These are phyloP conservation scores for Verruconis gallopava DNA, from an alignment of 2,329 filamentous ascomycete genomes.

Conservation along the genomic window DNA sequence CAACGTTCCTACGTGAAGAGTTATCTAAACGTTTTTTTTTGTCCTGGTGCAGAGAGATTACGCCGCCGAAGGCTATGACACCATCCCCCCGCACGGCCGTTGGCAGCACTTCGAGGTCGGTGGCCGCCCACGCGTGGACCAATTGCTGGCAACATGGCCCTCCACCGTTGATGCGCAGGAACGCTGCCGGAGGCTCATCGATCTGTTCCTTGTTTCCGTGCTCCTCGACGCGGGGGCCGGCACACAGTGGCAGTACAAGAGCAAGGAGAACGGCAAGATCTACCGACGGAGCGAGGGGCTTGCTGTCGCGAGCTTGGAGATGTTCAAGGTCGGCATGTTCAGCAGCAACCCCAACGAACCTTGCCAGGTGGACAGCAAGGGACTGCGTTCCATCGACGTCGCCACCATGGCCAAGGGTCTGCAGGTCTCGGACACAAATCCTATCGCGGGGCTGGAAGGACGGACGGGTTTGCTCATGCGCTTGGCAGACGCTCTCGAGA, in stretches of 20 bases:
- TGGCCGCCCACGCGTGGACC: constrained; percentile 57
- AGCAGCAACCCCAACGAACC: constrained; percentile 71
- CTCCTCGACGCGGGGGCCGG: constrained; percentile 81
- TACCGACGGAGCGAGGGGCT: constrained; percentile 83
- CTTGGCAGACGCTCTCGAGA: constrained; percentile 63
- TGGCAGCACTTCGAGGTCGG: constrained; percentile 81
- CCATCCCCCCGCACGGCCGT: constrained; percentile 74
- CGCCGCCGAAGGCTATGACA: constrained; percentile 47
- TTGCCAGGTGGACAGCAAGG: constrained; percentile 78
- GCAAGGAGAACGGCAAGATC: constrained; percentile 68
- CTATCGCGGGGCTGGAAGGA: constrained; percentile 73
- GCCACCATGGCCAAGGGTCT: constrained; percentile 67
- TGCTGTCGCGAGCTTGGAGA: constrained; percentile 65
- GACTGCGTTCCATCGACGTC: constrained; percentile 59
- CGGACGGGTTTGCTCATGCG: constrained; percentile 66
- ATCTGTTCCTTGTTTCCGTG: constrained; percentile 69
- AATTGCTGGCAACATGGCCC: constrained; percentile 58
- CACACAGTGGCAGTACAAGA: constrained; percentile 84
- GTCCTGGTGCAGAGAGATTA: constrained; percentile 49
- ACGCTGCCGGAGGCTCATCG: constrained; percentile 60
- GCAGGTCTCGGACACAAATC: constrained; percentile 70
- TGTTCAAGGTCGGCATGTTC: constrained; percentile 89
- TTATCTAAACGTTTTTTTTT: too few relatives aligned
- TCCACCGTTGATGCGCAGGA: constrained; percentile 57
- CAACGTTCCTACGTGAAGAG: too few relatives aligned